phyloP scores from a whole-genome alignment of 768 basidiomycete genomes.

The Boletus rubroflammeus region DNA sequence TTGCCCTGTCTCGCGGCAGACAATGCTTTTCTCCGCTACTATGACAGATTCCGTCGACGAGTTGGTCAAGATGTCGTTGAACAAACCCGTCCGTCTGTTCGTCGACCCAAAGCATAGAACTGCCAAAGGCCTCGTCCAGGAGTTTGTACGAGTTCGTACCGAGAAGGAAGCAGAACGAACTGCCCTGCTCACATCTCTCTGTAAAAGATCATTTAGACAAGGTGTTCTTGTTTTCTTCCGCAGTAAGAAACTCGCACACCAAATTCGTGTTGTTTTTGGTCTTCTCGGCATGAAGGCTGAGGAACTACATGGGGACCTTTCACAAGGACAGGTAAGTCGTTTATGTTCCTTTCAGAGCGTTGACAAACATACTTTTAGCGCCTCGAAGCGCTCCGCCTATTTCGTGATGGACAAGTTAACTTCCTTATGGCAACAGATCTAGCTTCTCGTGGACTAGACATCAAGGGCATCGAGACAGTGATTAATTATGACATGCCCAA shows the following conservation, averaged over 20 bases:
- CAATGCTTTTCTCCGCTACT: slow-evolving; percentile 98
- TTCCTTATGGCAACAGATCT: slow-evolving; percentile 96
- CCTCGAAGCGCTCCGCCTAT: slow-evolving; percentile 77
- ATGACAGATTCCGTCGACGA: slow-evolving; percentile 98
- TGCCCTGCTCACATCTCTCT: slow-evolving; percentile 74
- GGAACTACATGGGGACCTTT: slow-evolving; percentile 92
- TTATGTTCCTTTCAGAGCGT: background rate
- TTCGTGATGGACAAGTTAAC: slow-evolving; percentile 85
- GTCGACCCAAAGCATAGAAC: slow-evolving; percentile 91
- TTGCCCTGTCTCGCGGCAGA: slow-evolving; percentile 86
- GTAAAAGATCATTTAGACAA: slow-evolving; percentile 82
- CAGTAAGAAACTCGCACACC: slow-evolving; percentile 96
- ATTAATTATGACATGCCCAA: slow-evolving; percentile 99
- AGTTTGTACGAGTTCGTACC: slow-evolving; percentile 89
- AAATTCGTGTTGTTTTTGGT: slow-evolving; percentile 91
- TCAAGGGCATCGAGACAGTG: slow-evolving; percentile 95
- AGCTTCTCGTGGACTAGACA: slow-evolving; percentile 92
- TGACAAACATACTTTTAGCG: slow-evolving; percentile 48
- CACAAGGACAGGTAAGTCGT: slow-evolving; percentile 82
- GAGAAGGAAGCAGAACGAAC: slow-evolving; percentile 75
- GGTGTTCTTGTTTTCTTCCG: slow-evolving; percentile 90
- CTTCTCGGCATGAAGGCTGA: slow-evolving; percentile 85
- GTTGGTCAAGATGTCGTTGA: slow-evolving; percentile 86
- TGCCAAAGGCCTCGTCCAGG: slow-evolving; percentile 83
- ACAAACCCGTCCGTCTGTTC: slow-evolving; percentile 90